Evolutionary conservation across 352 stramenopile genomes (phyloP), one percentile per base, ranked within the genome.

Genomic region (Aphanomyces invadans): DNA sequence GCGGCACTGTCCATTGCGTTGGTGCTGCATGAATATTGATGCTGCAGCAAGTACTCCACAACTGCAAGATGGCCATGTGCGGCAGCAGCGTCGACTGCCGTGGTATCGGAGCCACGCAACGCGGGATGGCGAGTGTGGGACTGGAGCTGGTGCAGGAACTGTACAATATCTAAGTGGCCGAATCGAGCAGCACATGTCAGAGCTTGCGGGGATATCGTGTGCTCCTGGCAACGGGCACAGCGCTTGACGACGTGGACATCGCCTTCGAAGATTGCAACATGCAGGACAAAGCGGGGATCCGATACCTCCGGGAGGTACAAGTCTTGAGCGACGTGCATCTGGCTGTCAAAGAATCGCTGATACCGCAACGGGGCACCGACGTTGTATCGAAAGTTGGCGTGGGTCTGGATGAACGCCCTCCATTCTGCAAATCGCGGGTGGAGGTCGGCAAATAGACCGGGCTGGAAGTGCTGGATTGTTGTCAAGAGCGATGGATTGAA

Each of bases 191-290:
- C 59, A 56, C 59, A 65, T 5, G 10, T 28, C 5, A 65, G n/a
- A 9, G 59, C 28, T 45, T 38, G 31, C n/a, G 46, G 42, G 10
- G 59, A 49, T 23, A 54, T 31, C 12, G n/a, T n/a, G 25, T 10
- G 12, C 7, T 7, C 10, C 7, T 39, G 49, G 49, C 49, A 57
- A 7, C 29, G 49, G 42, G n/a, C 17, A 23, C 59, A 65, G 15
- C 59, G 59, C 26, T 52, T 12, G 26, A 65, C 59, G 12, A 65
- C 36, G n/a, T 19, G 21, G 7, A 65, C n/a, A 31, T 54, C 36
- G 59, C 59, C 59, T 55, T 65, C 59, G 32, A 26, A 52, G 59
- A 65, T 65, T 9, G 59, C 59, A 12, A 65, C 59, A 28, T 65
- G 59, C 12, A 65, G 46, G 12, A 65, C 59, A 19, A 65, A 65